A percentile compares a stretch with the other conserved stretches of the same genome.
Evolutionary conservation across 2,329 filamentous ascomycete genomes (phyloP).

Genomic region (Arthrobotrys pseudoclavata): DNA sequence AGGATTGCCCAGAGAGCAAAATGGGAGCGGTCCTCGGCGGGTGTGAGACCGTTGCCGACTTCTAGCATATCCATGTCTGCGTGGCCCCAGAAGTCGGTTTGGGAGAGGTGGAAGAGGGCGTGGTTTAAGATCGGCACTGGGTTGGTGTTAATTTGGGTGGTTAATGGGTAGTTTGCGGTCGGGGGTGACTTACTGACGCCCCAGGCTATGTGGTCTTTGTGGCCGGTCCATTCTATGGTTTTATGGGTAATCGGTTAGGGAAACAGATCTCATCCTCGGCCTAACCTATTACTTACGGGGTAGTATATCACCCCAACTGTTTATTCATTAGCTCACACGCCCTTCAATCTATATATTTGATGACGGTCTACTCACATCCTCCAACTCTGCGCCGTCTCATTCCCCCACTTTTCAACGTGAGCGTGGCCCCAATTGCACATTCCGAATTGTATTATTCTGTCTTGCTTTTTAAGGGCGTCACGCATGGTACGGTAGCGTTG

Average conservation of each 20-base stretch:
- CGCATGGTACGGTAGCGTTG: slow-evolving; percentile 70
- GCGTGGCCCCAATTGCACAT: slow-evolving; percentile 72
- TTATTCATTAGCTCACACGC: background rate
- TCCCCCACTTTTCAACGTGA: slow-evolving; percentile 70
- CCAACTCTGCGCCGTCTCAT: slow-evolving; percentile 69
- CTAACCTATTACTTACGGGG: slow-evolving; percentile 24
- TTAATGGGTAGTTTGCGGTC: background rate
- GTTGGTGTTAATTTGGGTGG: slow-evolving; percentile 33
- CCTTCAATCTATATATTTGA: background rate
- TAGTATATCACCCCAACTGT: slow-evolving; percentile 53
- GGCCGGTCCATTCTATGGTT: slow-evolving; percentile 64
- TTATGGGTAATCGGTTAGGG: background rate
- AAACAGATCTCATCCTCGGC: no score
- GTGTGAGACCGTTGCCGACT: slow-evolving; percentile 66
- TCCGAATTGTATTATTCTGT: slow-evolving; percentile 70
- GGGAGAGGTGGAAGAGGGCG: slow-evolving; percentile 65
- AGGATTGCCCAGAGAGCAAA: slow-evolving; percentile 67
- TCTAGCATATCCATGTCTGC: slow-evolving; percentile 67
- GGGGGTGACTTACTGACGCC: slow-evolving; percentile 61
- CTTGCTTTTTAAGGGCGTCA: slow-evolving; percentile 69
- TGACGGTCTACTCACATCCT: slow-evolving; percentile 62
- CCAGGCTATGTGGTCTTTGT: slow-evolving; percentile 59
- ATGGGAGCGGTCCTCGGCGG: slow-evolving; percentile 65
- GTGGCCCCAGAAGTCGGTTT: slow-evolving; percentile 66
- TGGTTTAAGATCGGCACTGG: slow-evolving; percentile 66